Evolutionary conservation across 2,329 filamentous ascomycete genomes (phyloP), one percentile per base, ranked within the genome.

Genomic region (Calonectria pseudoreteaudii): DNA sequence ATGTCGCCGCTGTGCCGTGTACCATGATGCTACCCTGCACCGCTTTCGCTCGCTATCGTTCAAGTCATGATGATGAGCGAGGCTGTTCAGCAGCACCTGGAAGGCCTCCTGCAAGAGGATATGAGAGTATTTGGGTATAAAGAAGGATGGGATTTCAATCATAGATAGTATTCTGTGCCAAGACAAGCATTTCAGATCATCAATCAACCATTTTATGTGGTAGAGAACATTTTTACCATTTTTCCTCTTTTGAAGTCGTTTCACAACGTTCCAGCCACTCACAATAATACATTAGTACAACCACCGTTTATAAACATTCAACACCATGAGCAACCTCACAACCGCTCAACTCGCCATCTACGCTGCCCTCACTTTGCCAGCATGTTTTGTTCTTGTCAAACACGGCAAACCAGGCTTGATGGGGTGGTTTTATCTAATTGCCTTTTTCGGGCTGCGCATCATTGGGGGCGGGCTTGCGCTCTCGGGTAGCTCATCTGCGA

Each of bases 361-460:
- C 70, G 56, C 80, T 50, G 58, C 82, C 34, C 76, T 86, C 50
- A 68, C 79, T 52, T 69, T 83, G 13, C 81, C 83, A 1, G 76
- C 78, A 0, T 36, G 82, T 7, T 86, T 82, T 70, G 67, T 85
- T 41, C 70, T 84, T 1, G 58, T 81, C 44, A 81, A 79, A 30
- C 86, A 87, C 72, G 82, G 83, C 36, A 72, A 77, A 44, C 23
- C 73, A 8, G 84, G 84, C n/a, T 66, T 85, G 6, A 50, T 87
- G 6, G 84, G 84, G 53, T 87, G 86, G 85, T 66, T 81, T 31
- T 87, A 84, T 70, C 76, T 87, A 6, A 71, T 80, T 36, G 69
- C 80, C 6, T 87, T 87, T 70, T 86, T 85, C 53, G 74, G 75
- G 1, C 78, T 86, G 0, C 82, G 83, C 11, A 82, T 87, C 30